Conservation (phyloP, 2,329 filamentous ascomycete species). For the Camptophora hylomeconis region DNA sequence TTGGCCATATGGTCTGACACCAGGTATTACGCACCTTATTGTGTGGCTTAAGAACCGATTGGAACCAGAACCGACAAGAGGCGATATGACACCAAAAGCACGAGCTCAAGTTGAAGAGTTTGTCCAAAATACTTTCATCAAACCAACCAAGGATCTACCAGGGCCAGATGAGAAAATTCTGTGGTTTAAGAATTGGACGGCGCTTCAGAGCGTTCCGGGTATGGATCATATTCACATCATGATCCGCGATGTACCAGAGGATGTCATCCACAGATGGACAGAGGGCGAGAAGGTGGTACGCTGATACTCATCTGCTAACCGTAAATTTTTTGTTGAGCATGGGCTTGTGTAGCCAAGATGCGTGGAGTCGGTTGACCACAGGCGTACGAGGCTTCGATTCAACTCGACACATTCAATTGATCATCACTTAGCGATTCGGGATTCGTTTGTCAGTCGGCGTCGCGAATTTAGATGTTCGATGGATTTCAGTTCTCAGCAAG, state of each 20-base stretch:
- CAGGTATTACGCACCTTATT: conserved; percentile 42
- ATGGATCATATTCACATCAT: conserved; percentile 46
- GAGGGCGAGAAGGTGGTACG: conserved; percentile 18
- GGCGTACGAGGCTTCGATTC: too few relatives aligned
- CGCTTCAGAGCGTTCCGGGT: conserved; percentile 46
- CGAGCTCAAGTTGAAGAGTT: conserved; percentile 35
- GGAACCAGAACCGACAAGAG: conserved; percentile 30
- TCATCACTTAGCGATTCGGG: too few relatives aligned
- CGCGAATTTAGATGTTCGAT: too few relatives aligned
- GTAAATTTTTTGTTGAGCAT: too few relatives aligned
- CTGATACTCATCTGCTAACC: too few relatives aligned
- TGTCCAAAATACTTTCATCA: conserved; percentile 37
- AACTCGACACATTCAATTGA: too few relatives aligned
- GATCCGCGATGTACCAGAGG: conserved; percentile 34
- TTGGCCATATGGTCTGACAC: conserved; percentile 48
- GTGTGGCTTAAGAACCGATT: conserved; percentile 45
- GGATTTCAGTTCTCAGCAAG: too few relatives aligned
- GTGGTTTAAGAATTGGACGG: conserved; percentile 55
- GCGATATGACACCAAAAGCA: conserved; percentile 39
- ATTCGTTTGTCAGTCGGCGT: too few relatives aligned
- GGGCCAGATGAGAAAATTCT: conserved; percentile 35
- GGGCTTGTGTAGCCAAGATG: too few relatives aligned
- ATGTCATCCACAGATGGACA: conserved; percentile 32
- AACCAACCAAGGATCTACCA: conserved; percentile 23
- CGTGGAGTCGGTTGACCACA: too few relatives aligned